Conservation (phyloP, 2,329 filamentous ascomycete species). For the Lasiodiplodia sp. region DNA sequence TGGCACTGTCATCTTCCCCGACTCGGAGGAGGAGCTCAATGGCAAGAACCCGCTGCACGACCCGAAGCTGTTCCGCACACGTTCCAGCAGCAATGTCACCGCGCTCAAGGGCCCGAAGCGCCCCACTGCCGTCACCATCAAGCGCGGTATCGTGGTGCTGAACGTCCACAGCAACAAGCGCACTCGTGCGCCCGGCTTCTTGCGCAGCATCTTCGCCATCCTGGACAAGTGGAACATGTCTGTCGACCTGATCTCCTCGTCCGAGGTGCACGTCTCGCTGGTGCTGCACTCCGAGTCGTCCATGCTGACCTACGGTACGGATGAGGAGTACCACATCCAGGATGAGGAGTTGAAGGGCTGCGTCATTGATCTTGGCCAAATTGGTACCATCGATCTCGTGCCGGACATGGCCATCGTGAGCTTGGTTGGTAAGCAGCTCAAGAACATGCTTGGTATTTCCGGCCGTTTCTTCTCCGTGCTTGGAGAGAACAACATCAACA, state of each 20-base stretch:
- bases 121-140: constrained; percentile 84
- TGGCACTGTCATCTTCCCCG: constrained; percentile 84
- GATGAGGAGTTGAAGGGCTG: constrained; percentile 57
- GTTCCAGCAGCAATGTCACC: constrained; percentile 52
- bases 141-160: constrained; percentile 94
- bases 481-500: constrained; percentile 92
- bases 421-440: constrained; percentile 93
- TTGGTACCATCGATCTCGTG: constrained; percentile 89
- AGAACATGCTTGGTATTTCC: constrained; percentile 92
- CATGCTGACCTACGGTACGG: constrained; percentile 50
- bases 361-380: constrained; percentile 75
- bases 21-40: constrained; percentile 64
- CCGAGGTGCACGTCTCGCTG: constrained; percentile 97
- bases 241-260: constrained; percentile 95
- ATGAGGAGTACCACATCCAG: constrained; percentile 58
- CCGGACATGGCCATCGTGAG: constrained; percentile 95
- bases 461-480: constrained; percentile 95
- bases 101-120: constrained; percentile 57
- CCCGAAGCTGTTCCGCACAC: constrained; percentile 60
- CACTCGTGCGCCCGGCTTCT: constrained; percentile 93
- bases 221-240: constrained; percentile 86
- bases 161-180: constrained; percentile 99
- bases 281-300: constrained; percentile 83
- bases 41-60: constrained; percentile 64
- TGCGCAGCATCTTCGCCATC: constrained; percentile 91